phyloP scores from a whole-genome alignment of 106 monocot species.

The Dendrobium nobile region DNA sequence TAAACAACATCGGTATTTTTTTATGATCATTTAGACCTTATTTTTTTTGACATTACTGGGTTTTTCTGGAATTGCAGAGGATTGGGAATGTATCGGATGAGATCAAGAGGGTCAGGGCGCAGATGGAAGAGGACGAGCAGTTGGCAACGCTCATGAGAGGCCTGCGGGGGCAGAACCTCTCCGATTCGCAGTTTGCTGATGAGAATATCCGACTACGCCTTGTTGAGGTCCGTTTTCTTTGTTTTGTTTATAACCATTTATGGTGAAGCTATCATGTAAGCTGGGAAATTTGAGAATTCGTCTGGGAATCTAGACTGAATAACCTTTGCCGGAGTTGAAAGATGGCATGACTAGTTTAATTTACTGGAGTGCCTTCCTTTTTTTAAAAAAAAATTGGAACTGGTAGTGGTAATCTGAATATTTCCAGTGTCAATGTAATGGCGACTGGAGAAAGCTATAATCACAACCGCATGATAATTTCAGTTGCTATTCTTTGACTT shows the following conservation, averaged over 20 bases:
- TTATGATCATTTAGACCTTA: background rate
- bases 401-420: background rate
- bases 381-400: background rate
- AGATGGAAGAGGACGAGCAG: conserved; percentile 99
- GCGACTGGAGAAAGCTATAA: background rate
- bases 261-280: background rate
- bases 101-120: conserved; percentile 77
- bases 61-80: conserved; percentile 33
- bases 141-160: conserved; percentile 82
- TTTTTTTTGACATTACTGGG: background rate
- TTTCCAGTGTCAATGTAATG: background rate
- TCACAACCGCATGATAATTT: background rate
- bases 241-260: background rate
- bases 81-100: conserved; percentile 78
- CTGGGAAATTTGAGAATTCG: background rate
- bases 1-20: background rate
- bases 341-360: background rate
- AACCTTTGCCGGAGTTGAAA: background rate
- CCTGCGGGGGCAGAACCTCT: conserved; percentile 84
- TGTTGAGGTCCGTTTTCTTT: conserved; percentile 56
- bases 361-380: background rate
- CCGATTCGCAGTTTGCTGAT: conserved; percentile 82
- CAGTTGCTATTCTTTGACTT: background rate
- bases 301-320: background rate
- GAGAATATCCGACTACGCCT: conserved; percentile 78